Base-by-base conservation (phyloP, 495 filamentous ascomycete species). In the Trichoderma erinaceum region DNA sequence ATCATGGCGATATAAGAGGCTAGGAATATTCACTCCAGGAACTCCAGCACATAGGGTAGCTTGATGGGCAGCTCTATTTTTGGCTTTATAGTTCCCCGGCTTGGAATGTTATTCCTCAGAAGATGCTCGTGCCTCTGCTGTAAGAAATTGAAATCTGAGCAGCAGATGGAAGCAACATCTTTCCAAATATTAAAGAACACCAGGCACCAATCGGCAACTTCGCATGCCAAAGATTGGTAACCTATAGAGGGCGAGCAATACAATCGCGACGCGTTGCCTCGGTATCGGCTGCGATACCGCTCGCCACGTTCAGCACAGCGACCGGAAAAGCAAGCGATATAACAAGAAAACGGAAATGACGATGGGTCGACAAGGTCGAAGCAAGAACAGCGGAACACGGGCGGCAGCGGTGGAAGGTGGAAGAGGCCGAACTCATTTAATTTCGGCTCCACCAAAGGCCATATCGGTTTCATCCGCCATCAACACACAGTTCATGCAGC, bases 401-500 rank as follows among this genome's bases (percentile, higher is more conserved):
- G 23, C 23, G 23, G 29, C 23, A 23, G 12, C 4, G 25, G 27
- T 16, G 56, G 56, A 32, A 61, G 27, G 56, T 32, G 56, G 25
- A 61, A 61, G 56, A 12, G 56, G 13, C n/a, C 25, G 27, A 12
- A 61, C 29, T 61, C 56, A 61, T 61, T 61, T 61, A 18, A 32
- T 32, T 61, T 61, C 25, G 56, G 56, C 56, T 32, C 56, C 56
- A 61, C 56, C 27, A 61, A 12, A 7, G 56, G 8, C 56, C 56
- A 27, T 21, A 61, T 21, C 25, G 13, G 25, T 61, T 23, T 25
- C 56, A 61, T 13, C 23, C 56, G 25, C 56, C 10, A 27, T 61
- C 56, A 61, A 61, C 56, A 61, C 29, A 18, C 16, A 32, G 13
- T 61, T 25, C 27, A 32, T 16, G 29, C 27, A 16, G 29, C 12